Evolutionary conservation across 306 rosid genomes (phyloP), one percentile per base, ranked within the genome.

Genomic region (Gastrolobium villosum): DNA sequence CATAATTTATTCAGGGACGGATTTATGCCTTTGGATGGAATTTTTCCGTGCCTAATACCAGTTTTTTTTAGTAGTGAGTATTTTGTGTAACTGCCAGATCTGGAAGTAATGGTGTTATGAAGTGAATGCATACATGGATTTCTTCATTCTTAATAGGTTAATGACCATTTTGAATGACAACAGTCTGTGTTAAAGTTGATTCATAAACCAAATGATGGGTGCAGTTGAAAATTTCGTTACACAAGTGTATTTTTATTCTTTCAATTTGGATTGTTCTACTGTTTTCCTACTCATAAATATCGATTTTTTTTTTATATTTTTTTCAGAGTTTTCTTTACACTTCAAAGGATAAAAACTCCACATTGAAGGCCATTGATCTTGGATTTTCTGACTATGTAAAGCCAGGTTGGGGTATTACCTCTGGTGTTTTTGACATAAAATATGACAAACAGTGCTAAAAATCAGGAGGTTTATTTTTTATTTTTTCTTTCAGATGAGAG

Each of bases 381-480:
- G 97, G 97, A 71, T 89, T 92, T 57, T 92, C 97, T 30, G 97
- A 92, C 83, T 92, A 89, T 69, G 97, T 92, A 65, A 92, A 92
- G 84, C 97, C 97, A 86, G 97, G 97, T 89, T 13, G 15, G 80
- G 52, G 65, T 65, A 14, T 41, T 13, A 65, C 55, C 10, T 48
- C 37, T 76, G 61, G 65, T 20, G 60, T 53, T 40, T 13, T 39
- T 44, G 30, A 72, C 39, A 7, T 2, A 34, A 35, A 30, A 41
- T 70, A 26, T 30, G 55, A 44, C 54, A 30, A 9, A 35, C 46
- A 9, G 35, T 40, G 52, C 79, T 75, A 35, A 87, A 52, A 15
- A 14, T 70, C 41, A 6, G 0, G 70, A 13, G 13, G n/a, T n/a
- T n/a, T n/a, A n/a, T n/a, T n/a, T n/a, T n/a, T n/a, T n/a, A n/a